Evolutionary conservation across 2,329 filamentous ascomycete species (phyloP).

Genomic region (Diplodia intermedia): DNA sequence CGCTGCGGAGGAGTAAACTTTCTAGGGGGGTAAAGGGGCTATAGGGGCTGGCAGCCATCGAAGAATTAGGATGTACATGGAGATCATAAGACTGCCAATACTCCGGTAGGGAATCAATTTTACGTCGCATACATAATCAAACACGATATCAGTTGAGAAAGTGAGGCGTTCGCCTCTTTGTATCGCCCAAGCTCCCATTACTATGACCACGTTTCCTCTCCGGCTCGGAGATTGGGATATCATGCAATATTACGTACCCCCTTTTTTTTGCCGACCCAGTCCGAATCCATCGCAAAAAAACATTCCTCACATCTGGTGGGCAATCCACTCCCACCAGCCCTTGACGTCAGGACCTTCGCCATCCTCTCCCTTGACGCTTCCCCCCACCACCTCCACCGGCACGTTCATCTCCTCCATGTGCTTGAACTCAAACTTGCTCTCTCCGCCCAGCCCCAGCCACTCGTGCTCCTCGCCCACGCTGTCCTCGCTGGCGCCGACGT

Average conservation of each 20-base stretch:
- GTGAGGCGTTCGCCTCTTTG: background rate
- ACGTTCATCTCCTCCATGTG: conserved; percentile 86
- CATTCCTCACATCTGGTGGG: conserved; percentile 66
- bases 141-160: conserved; percentile 10
- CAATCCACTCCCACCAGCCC: conserved; percentile 92
- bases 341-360: conserved; percentile 74
- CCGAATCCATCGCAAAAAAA: background rate
- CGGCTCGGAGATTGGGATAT: conserved; percentile 29
- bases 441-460: conserved; percentile 82
- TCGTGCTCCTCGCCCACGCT: conserved; percentile 61
- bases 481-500: conserved; percentile 76
- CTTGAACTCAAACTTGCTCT: conserved; percentile 77
- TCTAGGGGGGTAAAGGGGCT: conserved; percentile 4
- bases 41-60: conserved; percentile 23
- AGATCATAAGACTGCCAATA: conserved; percentile 31
- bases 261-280: conserved; percentile 7
- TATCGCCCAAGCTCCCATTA: conserved; percentile 12
- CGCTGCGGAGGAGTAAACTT: conserved; percentile 69
- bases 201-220: conserved; percentile 18
- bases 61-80: conserved; percentile 32
- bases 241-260: conserved; percentile 23
- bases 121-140: conserved; percentile 30
- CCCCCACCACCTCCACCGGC: conserved; percentile 76
- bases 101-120: conserved; percentile 28
- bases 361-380: conserved; percentile 66